phyloP scores from a whole-genome alignment of 805 yeast species.

The Candida lessepsii region DNA sequence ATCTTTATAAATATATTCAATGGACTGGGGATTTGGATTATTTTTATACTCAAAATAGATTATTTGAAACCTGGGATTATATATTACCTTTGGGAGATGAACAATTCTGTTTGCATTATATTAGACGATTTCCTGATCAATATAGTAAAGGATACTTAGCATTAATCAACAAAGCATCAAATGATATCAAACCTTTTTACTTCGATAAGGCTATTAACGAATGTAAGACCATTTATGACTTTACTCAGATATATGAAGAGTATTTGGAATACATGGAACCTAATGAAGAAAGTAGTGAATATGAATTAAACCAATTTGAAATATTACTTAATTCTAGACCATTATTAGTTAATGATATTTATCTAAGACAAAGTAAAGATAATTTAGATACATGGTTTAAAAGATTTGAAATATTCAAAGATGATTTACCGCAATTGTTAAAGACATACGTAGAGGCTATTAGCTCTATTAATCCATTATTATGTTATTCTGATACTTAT shows the following conservation, averaged over 20 bases:
- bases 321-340: conserved; percentile 55
- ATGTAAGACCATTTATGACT: conserved; percentile 57
- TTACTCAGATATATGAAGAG: conserved; percentile 61
- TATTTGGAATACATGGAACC: conserved; percentile 42
- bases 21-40: conserved; percentile 3
- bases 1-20: conserved; percentile 8
- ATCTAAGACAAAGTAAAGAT: conserved; percentile 59
- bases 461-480: conserved; percentile 59
- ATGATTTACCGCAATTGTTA: conserved; percentile 42
- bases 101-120: conserved; percentile 12
- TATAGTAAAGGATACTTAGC: conserved; percentile 40
- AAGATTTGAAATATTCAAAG: conserved; percentile 46
- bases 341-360: conserved; percentile 63
- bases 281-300: conserved; percentile 16
- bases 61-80: conserved; percentile 30
- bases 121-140: conserved; percentile 56
- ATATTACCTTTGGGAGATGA: conserved; percentile 23
- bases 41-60: conserved; percentile 2
- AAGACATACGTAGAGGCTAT: conserved; percentile 66
- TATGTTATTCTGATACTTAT: conserved; percentile 24
- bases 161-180: not conserved
- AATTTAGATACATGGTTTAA: conserved; percentile 69
- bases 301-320: conserved; percentile 48
- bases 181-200: conserved; percentile 17
- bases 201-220: conserved; percentile 49